A percentile compares a stretch with the other conserved stretches of the same genome.
Evolutionary conservation across 2,329 filamentous ascomycete genomes (phyloP).

Genomic region (Zalaria sp.): DNA sequence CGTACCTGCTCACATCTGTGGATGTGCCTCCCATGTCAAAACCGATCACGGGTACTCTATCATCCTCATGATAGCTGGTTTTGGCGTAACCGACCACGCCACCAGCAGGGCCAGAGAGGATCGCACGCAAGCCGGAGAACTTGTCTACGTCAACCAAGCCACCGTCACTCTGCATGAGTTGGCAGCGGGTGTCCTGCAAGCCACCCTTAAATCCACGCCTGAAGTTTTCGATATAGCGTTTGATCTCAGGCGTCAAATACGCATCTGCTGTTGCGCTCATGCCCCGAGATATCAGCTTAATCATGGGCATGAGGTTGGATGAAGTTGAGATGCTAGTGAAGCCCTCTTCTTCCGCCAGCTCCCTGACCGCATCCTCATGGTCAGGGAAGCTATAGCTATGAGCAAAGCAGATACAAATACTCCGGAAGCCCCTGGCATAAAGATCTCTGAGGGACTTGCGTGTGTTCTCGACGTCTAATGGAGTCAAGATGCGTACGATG

Average conservation of each 20-base stretch:
- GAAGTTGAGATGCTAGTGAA: slow-evolving; percentile 16
- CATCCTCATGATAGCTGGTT: slow-evolving; percentile 68
- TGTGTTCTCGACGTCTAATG: slow-evolving; percentile 7
- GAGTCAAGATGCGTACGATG: slow-evolving; percentile 12
- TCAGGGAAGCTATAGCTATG: slow-evolving; percentile 19
- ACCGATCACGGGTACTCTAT: slow-evolving; percentile 68
- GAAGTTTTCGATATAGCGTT: slow-evolving; percentile 13
- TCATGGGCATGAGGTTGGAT: slow-evolving; percentile 10
- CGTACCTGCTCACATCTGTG: slow-evolving; percentile 9
- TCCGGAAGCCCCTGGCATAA: slow-evolving; percentile 18
- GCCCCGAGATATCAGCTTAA: slow-evolving; percentile 5
- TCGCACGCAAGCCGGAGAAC: slow-evolving; percentile 68
- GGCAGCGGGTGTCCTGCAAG: slow-evolving; percentile 48
- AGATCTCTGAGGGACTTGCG: slow-evolving; percentile 11
- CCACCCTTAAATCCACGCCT: slow-evolving; percentile 13
- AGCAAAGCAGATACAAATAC: slow-evolving; percentile 20
- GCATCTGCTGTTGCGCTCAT: slow-evolving; percentile 6
- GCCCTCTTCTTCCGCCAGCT: slow-evolving; percentile 13
- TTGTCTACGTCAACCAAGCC: slow-evolving; percentile 50
- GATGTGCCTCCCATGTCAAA: slow-evolving; percentile 10
- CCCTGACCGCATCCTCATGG: slow-evolving; percentile 14
- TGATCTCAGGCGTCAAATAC: slow-evolving; percentile 8
- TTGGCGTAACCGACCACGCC: slow-evolving; percentile 79
- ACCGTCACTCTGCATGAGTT: slow-evolving; percentile 82
- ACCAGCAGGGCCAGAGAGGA: slow-evolving; percentile 70